Evolutionary conservation across 2,329 filamentous ascomycete species (phyloP).

Genomic region (Didymella pinodella): DNA sequence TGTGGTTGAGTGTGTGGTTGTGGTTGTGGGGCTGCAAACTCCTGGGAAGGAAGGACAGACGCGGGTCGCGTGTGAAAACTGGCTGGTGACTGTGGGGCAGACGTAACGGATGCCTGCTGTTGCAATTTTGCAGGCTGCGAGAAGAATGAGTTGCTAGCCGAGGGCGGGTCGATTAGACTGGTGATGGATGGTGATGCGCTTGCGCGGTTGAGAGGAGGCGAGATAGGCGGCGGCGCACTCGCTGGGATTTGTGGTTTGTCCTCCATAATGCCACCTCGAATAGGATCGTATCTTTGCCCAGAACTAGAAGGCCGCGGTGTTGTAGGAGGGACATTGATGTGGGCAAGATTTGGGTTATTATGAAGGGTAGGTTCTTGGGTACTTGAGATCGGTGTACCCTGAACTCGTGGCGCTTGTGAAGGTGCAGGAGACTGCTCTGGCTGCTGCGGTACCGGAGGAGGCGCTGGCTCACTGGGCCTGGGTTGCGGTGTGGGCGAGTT

Average conservation of each 20-base stretch:
- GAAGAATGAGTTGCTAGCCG: conserved; percentile 49
- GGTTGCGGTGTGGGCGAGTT: conserved; percentile 40
- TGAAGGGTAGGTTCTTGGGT: conserved; percentile 51
- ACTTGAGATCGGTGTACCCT: conserved; percentile 50
- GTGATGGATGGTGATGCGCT: conserved; percentile 91
- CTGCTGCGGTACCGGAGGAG: conserved; percentile 27
- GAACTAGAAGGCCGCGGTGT: conserved; percentile 67
- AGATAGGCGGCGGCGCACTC: conserved; percentile 56
- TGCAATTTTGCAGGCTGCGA: conserved; percentile 44
- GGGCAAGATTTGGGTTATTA: conserved; percentile 48
- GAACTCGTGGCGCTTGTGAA: conserved; percentile 40
- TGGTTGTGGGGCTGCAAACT: conserved; percentile 32
- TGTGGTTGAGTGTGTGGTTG: conserved; percentile 28
- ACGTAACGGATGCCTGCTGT: conserved; percentile 49
- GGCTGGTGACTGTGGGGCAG: conserved; percentile 51
- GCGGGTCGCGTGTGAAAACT: conserved; percentile 39
- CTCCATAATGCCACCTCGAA: conserved; percentile 68
- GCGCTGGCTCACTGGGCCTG: conserved; percentile 39
- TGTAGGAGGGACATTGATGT: conserved; percentile 56
- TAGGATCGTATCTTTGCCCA: conserved; percentile 88
- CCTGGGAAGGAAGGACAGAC: conserved; percentile 41
- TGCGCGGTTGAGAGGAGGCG: conserved; percentile 70
- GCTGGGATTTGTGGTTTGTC: conserved; percentile 53
- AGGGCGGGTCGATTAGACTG: conserved; percentile 80
- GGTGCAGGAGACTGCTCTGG: conserved; percentile 40